Evolutionary conservation across 2,329 filamentous ascomycete species (phyloP), one percentile per base, ranked within the genome.

Genomic region (Mycosphaerella arachidis): DNA sequence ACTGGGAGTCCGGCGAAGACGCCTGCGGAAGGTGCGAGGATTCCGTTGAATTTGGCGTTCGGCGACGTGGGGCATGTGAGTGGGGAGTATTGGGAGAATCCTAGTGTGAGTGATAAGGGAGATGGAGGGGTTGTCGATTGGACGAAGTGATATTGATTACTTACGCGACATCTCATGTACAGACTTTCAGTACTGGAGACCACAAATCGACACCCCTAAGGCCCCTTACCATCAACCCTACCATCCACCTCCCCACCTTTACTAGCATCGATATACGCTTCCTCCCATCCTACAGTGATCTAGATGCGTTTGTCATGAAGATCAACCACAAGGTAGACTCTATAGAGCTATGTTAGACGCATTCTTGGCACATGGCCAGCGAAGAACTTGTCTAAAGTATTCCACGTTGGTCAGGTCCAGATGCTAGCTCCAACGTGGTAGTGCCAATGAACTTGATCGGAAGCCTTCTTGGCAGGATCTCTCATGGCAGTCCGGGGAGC

Each of bases 211-310:
- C 16, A 16, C 4, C 8, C 10, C 35, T 37, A 37, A 2, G 35
- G 10, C 6, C 1, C 35, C 1, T 37, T 37, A 7, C 35, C 35
- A 10, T 37, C 6, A 37, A 51, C 48, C 29, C 48, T 51, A 6
- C 7, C 48, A 27, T 51, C 48, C 18, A 51, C 48, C 20, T 51
- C 7, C 10, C 48, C 48, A n/a, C 16, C 48, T 6, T 48, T 30
- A 3, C 53, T 29, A 16, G 27, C 10, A n/a, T 55, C 53, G 29
- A 55, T 20, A 31, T 56, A 59, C 6, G 52, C 53, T 46, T 61
- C 63, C 33, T 65, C 63, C 63, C 63, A 65, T 10, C 63, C 61
- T 6, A 63, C 27, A 1, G 59, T 56, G 18, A 65, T 56, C 18
- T n/a, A n/a, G n/a, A n/a, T n/a, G n/a, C n/a, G n/a, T n/a, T n/a